Conservation (phyloP, 805 yeast species). For the Candida boleticola region DNA sequence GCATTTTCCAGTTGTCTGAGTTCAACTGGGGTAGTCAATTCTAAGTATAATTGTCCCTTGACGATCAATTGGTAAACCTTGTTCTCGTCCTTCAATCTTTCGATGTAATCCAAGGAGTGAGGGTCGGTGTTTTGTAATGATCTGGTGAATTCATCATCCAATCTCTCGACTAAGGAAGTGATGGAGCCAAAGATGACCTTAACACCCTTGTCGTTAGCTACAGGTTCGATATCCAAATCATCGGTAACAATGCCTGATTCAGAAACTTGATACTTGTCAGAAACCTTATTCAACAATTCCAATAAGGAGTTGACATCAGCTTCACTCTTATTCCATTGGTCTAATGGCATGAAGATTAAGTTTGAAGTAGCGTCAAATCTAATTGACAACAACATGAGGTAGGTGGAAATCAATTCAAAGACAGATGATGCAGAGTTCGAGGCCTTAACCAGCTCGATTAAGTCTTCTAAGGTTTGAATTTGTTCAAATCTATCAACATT, state of each 20-base stretch:
- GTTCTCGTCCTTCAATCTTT: conserved; percentile 85
- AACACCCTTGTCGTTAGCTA: conserved; percentile 60
- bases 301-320: conserved; percentile 62
- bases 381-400: conserved; percentile 79
- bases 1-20: conserved; percentile 40
- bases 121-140: conserved; percentile 90
- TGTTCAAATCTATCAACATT: conserved; percentile 84
- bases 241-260: conserved; percentile 72
- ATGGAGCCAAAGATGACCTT: conserved; percentile 80
- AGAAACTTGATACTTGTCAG: conserved; percentile 57
- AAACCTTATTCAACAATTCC: conserved; percentile 58
- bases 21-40: conserved; percentile 50
- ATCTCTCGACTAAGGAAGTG: conserved; percentile 83
- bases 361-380: conserved; percentile 78
- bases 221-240: conserved; percentile 68
- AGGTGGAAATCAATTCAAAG: conserved; percentile 75
- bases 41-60: conserved; percentile 84
- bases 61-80: conserved; percentile 71
- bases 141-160: conserved; percentile 90
- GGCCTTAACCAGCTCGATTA: conserved; percentile 43
- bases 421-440: conserved; percentile 33
- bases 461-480: conserved; percentile 63
- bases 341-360: conserved; percentile 70
- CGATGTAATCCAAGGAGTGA: conserved; percentile 90
- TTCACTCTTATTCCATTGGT: conserved; percentile 74